phyloP scores from a whole-genome alignment of 2,329 filamentous ascomycete genomes.

The Pestalotiopsis sp. region DNA sequence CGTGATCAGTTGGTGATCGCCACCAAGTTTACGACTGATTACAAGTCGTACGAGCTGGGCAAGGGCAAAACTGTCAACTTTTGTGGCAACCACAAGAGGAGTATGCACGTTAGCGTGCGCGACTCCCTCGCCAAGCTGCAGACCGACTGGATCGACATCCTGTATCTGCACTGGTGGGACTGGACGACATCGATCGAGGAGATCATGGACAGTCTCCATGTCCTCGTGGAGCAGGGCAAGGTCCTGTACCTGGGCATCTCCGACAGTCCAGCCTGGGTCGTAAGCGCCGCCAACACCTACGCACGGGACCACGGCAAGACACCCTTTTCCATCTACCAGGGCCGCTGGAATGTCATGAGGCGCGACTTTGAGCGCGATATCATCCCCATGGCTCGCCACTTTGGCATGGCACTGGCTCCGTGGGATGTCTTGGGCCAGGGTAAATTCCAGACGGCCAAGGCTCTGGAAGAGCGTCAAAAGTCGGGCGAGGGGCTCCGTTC shows the following conservation, averaged over 20 bases:
- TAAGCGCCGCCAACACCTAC: constrained; percentile 39
- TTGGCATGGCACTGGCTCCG: constrained; percentile 55
- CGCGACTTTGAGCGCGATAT: constrained; percentile 43
- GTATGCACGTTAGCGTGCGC: constrained; percentile 53
- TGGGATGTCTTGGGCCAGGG: constrained; percentile 60
- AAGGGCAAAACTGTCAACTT: constrained; percentile 43
- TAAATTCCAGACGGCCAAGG: constrained; percentile 40
- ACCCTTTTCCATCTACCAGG: constrained; percentile 41
- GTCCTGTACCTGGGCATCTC: constrained; percentile 43
- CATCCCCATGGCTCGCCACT: constrained; percentile 41
- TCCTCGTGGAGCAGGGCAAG: constrained; percentile 41
- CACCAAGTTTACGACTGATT: constrained; percentile 58
- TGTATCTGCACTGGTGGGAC: constrained; percentile 49
- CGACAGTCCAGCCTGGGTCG: constrained; percentile 42
- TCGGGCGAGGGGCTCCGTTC: constrained; percentile 35
- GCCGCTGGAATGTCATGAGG: constrained; percentile 34
- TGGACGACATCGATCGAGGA: constrained; percentile 42
- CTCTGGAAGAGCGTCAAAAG: constrained; percentile 24
- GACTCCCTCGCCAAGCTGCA: constrained; percentile 58
- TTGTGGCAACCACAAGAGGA: constrained; percentile 61
- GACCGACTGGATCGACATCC: constrained; percentile 56
- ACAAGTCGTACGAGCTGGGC: constrained; percentile 37
- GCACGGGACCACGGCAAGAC: constrained; percentile 35
- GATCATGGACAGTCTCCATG: constrained; percentile 43
- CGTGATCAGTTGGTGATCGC: constrained; percentile 57